Evolutionary conservation across 1,284 basidiomycete species (phyloP), one percentile per base, ranked within the genome.

Genomic region (Leccinum huronense): DNA sequence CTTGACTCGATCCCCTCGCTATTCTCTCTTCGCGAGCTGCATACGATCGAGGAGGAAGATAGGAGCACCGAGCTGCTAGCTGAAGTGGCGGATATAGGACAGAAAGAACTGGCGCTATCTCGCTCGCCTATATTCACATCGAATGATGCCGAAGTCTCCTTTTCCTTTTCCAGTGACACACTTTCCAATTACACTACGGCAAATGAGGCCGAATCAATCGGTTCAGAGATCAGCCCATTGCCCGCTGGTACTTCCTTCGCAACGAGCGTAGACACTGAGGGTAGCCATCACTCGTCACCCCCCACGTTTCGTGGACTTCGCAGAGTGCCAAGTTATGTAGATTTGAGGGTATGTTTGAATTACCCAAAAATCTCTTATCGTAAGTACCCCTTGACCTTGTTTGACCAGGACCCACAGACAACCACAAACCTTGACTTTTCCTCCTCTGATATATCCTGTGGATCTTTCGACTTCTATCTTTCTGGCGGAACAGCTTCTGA

Each of bases 251-350:
- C 70, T 42, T 72, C 71, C 23, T 59, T 71, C 5, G 70, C 63
- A 38, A 73, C 73, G 19, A 73, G 70, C 30, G 57, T 75, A 7
- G 62, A 71, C 40, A 30, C 55, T 16, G 63, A 53, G 16, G 61
- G 65, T 9, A 56, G n/a, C 42, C 42, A 16, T 31, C 60, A 42
- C 13, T 42, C 13, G 8, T 64, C 27, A 27, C 38, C 57, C 1
- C 36, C 19, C 9, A 16, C 31, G 31, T 38, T 34, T 36, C 66
- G 59, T 55, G 16, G 45, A 58, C 73, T 73, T 59, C 72, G 72
- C 56, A 69, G 69, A 34, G 59, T 75, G 1, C 62, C 58, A 33
- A 56, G 16, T 27, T 68, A 67, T 42, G 68, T 69, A 36, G 61
- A 73, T 56, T 33, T 72, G 40, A 73, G 51, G 59, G 70, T 69